A percentile compares a stretch with the other conserved stretches of the same genome.
Conservation (phyloP, 306 rosid genomes). For the Datisca glomerata region DNA sequence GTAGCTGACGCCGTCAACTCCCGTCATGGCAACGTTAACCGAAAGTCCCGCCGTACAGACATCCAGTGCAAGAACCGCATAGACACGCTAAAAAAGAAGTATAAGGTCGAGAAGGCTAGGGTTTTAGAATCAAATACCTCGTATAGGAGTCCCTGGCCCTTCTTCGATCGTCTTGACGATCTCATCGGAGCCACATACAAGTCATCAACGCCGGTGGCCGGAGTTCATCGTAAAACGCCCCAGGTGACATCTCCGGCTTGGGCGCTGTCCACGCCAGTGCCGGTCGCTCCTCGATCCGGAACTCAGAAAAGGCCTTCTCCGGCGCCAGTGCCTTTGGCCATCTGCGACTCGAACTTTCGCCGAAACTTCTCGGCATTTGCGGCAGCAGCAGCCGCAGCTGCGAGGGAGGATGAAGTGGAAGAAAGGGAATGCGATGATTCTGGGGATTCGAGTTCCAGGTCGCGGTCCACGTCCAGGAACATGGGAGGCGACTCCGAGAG, state of each 20-base stretch:
- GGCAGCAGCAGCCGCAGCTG: conserved; percentile 77
- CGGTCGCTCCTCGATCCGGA: conserved; percentile 42
- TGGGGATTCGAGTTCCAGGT: too few relatives aligned
- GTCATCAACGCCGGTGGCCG: conserved; percentile 14
- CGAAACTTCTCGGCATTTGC: conserved; percentile 86
- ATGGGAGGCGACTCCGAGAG: conserved; percentile 41
- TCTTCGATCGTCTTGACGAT: conserved; percentile 54
- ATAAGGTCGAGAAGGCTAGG: conserved; percentile 85
- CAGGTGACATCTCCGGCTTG: conserved; percentile 42
- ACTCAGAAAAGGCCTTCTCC: conserved; percentile 56
- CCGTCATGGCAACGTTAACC: conserved; percentile 78
- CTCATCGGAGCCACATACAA: conserved; percentile 48
- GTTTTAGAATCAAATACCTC: conserved; percentile 46
- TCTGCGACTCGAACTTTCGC: conserved; percentile 48
- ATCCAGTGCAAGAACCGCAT: conserved; percentile 95
- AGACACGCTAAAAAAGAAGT: conserved; percentile 91
- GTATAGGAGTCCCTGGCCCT: conserved; percentile 53
- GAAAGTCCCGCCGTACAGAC: conserved; percentile 86
- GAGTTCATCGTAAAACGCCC: too few relatives aligned
- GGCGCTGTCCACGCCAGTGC: conserved; percentile 30
- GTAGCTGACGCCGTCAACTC: conserved; percentile 93
- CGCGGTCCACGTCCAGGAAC: too few relatives aligned
- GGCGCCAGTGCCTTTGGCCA: too few relatives aligned
- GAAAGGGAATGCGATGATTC: conserved; percentile 28
- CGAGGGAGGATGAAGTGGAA: conserved; percentile 15